A percentile compares a stretch with the other conserved stretches of the same genome.
Evolutionary conservation across 495 filamentous ascomycete species (phyloP).

Genomic region (Jackrogersella minutella): DNA sequence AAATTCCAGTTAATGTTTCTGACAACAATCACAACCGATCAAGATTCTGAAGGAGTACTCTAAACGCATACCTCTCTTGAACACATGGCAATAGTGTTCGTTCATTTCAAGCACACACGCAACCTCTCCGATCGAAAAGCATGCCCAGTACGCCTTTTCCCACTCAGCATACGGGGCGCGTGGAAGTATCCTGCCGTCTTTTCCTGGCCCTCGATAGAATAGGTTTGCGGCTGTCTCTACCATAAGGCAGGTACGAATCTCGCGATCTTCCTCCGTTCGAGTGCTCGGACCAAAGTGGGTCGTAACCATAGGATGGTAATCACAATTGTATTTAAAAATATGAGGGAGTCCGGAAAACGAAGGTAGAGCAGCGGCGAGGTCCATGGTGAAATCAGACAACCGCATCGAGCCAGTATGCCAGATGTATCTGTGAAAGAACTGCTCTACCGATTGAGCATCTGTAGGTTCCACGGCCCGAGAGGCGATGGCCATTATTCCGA

Average conservation of each 20-base stretch:
- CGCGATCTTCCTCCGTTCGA: background rate
- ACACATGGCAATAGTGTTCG: background rate
- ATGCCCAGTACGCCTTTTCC: background rate
- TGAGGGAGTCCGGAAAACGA: background rate
- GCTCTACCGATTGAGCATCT: background rate
- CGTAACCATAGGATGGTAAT: too few species aligned
- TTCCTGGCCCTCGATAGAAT: background rate
- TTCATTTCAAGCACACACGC: background rate
- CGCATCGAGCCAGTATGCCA: background rate
- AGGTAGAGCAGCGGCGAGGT: background rate
- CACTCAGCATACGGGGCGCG: background rate
- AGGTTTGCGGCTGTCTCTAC: conserved; percentile 11
- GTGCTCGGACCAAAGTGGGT: background rate
- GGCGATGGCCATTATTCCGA: conserved; percentile 11
- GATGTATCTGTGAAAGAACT: conserved; percentile 2
- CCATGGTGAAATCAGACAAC: background rate
- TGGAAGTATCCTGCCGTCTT: background rate
- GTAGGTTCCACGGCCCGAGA: background rate
- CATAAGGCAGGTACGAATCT: background rate
- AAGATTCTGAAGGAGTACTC: too few species aligned
- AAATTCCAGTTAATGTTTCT: too few species aligned
- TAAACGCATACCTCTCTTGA: background rate
- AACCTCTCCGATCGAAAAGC: background rate
- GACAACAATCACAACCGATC: too few species aligned
- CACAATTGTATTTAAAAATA: too few species aligned